phyloP scores from a whole-genome alignment of 805 yeast genomes.

The Candida jianshihensis region DNA sequence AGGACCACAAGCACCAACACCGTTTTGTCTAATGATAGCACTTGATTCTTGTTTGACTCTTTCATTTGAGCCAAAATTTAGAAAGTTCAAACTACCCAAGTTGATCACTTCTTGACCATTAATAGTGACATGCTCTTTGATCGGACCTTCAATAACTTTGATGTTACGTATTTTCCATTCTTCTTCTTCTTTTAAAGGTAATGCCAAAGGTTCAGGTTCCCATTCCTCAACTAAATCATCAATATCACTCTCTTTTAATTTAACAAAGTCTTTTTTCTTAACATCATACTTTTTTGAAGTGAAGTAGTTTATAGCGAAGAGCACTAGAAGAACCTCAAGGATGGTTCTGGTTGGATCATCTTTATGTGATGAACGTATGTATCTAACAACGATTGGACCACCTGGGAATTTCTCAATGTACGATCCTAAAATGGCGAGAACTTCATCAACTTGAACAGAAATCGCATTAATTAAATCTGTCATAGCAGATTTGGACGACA shows the following conservation, averaged over 20 bases:
- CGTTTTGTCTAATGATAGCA: conserved; percentile 55
- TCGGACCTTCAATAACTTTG: conserved; percentile 57
- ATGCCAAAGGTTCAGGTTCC: conserved; percentile 82
- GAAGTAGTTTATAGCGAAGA: conserved; percentile 83
- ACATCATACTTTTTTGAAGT: conserved; percentile 67
- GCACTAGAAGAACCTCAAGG: conserved; percentile 65
- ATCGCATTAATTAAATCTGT: background rate
- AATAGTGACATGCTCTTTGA: conserved; percentile 24
- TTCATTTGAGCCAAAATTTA: conserved; percentile 48
- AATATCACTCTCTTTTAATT: conserved; percentile 53
- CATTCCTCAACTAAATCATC: conserved; percentile 85
- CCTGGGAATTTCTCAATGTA: conserved; percentile 38
- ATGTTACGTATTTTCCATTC: conserved; percentile 55
- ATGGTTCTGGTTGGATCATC: conserved; percentile 90
- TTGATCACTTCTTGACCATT: conserved; percentile 43
- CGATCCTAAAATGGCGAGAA: conserved; percentile 1
- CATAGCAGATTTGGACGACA: background rate
- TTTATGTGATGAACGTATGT: conserved; percentile 80
- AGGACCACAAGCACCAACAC: conserved; percentile 98
- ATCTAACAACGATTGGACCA: conserved; percentile 53
- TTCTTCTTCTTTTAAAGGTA: conserved; percentile 42
- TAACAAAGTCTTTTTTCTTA: conserved; percentile 63
- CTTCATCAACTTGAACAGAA: background rate
- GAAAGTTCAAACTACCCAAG: conserved; percentile 65
- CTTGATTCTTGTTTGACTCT: conserved; percentile 47